phyloP scores from a whole-genome alignment of 2,329 filamentous ascomycete species.

The Arthrinium puccinioides region DNA sequence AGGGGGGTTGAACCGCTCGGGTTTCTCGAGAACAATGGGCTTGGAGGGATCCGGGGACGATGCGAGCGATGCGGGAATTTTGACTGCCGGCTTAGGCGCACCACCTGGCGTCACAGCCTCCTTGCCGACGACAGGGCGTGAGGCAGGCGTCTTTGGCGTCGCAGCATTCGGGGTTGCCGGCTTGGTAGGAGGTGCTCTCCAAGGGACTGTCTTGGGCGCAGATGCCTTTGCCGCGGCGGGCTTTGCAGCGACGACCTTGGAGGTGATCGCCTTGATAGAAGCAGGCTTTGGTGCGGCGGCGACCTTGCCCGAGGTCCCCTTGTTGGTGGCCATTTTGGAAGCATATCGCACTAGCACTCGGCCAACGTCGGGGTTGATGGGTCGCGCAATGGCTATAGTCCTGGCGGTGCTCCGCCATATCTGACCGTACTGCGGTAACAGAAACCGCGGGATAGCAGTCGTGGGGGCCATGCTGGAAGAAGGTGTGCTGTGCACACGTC shows the following conservation, averaged over 20 bases:
- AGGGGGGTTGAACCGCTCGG: conserved; percentile 82
- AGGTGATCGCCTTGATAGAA: conserved; percentile 31
- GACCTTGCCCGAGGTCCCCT: conserved; percentile 34
- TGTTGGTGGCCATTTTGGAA: conserved; percentile 19
- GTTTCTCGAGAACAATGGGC: conserved; percentile 73
- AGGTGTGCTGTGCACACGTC: too few relatives aligned
- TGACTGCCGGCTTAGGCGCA: conserved; percentile 5
- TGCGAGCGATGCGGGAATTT: conserved; percentile 1
- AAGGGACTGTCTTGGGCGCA: conserved; percentile 8
- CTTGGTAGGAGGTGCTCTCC: conserved; percentile 10
- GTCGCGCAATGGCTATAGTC: conserved; percentile 16
- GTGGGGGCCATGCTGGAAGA: conserved; percentile 33
- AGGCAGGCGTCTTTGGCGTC: conserved; percentile 5
- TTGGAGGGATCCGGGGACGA: conserved; percentile 32
- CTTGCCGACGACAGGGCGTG: conserved; percentile 1
- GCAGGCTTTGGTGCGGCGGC: conserved; percentile 36
- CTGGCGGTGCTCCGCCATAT: conserved; percentile 42
- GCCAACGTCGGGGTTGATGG: conserved; percentile 17
- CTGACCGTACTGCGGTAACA: conserved; percentile 55
- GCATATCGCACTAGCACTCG: conserved; percentile 26
- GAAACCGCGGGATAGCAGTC: conserved; percentile 56
- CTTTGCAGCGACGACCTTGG: conserved; percentile 8
- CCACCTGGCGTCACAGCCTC: neutral
- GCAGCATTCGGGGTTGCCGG: conserved; percentile 5
- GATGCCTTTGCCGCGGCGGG: conserved; percentile 11